Conservation (phyloP, 1,139 yeast genomes). For the Wickerhamiella infanticola region DNA sequence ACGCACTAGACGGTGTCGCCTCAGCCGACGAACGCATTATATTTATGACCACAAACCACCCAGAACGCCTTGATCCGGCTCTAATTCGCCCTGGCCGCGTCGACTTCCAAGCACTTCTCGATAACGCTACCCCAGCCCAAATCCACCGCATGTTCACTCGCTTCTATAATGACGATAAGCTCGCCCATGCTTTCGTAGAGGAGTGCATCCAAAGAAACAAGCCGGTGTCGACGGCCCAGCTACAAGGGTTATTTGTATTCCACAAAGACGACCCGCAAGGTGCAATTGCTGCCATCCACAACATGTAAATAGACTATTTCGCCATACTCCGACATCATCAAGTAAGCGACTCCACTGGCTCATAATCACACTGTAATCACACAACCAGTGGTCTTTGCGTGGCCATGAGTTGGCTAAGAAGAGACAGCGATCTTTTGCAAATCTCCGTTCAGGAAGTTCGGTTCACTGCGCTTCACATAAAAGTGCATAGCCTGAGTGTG, state of each 20-base stretch:
- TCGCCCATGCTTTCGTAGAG: conserved; percentile 48
- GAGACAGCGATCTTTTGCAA: conserved; percentile 5
- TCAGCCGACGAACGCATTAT: conserved; percentile 94
- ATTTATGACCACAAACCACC: conserved; percentile 97
- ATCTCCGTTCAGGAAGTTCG: conserved; percentile 12
- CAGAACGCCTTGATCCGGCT: conserved; percentile 68
- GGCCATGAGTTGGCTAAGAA: conserved; percentile 12
- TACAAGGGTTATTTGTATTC: conserved; percentile 90
- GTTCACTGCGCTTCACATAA: conserved; percentile 13
- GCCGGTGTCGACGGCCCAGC: conserved; percentile 78
- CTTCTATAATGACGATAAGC: conserved; percentile 51
- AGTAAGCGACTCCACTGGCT: not conserved
- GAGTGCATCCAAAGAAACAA: conserved; percentile 36
- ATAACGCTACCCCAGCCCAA: conserved; percentile 74
- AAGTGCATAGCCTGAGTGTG: conserved; percentile 12
- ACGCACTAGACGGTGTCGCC: conserved; percentile 96
- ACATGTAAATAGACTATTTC: not conserved
- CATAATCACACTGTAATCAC: too few relatives aligned
- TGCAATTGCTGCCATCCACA: not conserved
- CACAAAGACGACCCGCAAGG: conserved; percentile 70
- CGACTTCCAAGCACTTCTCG: conserved; percentile 67
- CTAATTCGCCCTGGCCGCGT: conserved; percentile 86
- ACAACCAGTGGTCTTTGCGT: too few relatives aligned
- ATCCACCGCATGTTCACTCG: conserved; percentile 71
- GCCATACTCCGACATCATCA: not conserved